These are phyloP conservation scores for Suillus ampliporus DNA, from an alignment of 768 basidiomycete species.

Conservation along the genomic window DNA sequence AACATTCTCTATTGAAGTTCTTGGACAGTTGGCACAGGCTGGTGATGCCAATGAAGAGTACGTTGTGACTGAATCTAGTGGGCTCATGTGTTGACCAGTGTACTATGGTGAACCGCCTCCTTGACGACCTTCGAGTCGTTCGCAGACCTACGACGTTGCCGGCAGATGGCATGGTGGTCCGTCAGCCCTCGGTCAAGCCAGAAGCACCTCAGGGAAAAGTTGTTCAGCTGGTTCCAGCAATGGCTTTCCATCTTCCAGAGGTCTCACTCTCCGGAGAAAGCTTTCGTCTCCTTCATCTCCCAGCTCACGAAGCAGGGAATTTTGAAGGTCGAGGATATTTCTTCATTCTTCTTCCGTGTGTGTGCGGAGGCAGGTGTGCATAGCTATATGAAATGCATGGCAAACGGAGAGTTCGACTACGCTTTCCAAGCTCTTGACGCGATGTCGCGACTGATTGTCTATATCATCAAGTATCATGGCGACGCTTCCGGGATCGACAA, in stretches of 20 bases:
- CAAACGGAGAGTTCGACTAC: slow-evolving; percentile 72
- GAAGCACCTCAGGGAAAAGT: slow-evolving; percentile 76
- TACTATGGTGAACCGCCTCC: slow-evolving; percentile 65
- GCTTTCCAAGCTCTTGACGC: slow-evolving; percentile 96
- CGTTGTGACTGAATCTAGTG: slow-evolving; percentile 35
- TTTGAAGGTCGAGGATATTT: slow-evolving; percentile 92
- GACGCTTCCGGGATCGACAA: slow-evolving; percentile 93
- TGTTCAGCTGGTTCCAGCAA: slow-evolving; percentile 86
- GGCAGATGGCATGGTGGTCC: slow-evolving; percentile 43
- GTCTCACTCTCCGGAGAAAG: slow-evolving; percentile 89
- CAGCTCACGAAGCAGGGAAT: slow-evolving; percentile 97
- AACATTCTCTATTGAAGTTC: slow-evolving; percentile 77
- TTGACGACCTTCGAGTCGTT: slow-evolving; percentile 81
- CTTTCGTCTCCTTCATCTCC: slow-evolving; percentile 96
- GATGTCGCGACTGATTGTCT: slow-evolving; percentile 91
- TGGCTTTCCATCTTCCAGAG: slow-evolving; percentile 96
- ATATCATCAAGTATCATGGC: slow-evolving; percentile 99
- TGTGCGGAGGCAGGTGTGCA: slow-evolving; percentile 94
- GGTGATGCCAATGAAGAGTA: slow-evolving; percentile 89
- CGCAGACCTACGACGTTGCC: slow-evolving; percentile 49
- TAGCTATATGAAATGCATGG: slow-evolving; percentile 79
- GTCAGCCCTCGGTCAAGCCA: slow-evolving; percentile 61
- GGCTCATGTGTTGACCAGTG: slow-evolving; percentile 12
- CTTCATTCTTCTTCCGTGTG: slow-evolving; percentile 98
- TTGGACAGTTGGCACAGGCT: slow-evolving; percentile 71